Percentiles rank a stretch among this genome's conserved stretches.
Evolutionary conservation across 768 basidiomycete genomes (phyloP).

Genomic region (Lactifluus subvellereus): DNA sequence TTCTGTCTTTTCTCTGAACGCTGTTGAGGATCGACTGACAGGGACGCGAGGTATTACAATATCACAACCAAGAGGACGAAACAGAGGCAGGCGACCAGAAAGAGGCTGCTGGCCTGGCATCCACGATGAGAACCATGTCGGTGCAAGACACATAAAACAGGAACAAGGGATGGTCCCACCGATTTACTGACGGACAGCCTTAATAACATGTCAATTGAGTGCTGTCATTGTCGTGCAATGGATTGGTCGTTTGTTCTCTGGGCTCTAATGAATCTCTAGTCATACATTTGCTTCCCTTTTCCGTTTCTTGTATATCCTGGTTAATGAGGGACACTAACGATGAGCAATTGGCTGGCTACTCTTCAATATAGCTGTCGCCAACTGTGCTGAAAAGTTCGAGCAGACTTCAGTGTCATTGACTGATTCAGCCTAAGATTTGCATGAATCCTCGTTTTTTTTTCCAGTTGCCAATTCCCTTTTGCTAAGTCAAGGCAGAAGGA

Average conservation of each 20-base stretch:
- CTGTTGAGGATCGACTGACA: neutral
- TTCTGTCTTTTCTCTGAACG: neutral
- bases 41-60: slow-evolving; percentile 17
- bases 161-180: neutral
- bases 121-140: neutral
- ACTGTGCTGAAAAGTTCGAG: neutral
- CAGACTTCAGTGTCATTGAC: too few relatives aligned
- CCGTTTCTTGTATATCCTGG: neutral
- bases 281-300: neutral
- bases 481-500: too few relatives aligned
- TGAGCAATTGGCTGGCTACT: neutral
- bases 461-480: too few relatives aligned
- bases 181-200: too few relatives aligned
- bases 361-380: neutral
- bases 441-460: too few relatives aligned
- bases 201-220: neutral
- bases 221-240: neutral
- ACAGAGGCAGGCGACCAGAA: neutral
- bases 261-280: neutral
- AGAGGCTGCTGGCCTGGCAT: neutral
- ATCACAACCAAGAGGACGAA: slow-evolving; percentile 15
- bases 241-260: neutral
- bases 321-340: neutral
- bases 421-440: too few relatives aligned
- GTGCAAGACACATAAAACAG: neutral